Conservation (phyloP, 768 basidiomycete species). For the Tricholoma flavovirens region DNA sequence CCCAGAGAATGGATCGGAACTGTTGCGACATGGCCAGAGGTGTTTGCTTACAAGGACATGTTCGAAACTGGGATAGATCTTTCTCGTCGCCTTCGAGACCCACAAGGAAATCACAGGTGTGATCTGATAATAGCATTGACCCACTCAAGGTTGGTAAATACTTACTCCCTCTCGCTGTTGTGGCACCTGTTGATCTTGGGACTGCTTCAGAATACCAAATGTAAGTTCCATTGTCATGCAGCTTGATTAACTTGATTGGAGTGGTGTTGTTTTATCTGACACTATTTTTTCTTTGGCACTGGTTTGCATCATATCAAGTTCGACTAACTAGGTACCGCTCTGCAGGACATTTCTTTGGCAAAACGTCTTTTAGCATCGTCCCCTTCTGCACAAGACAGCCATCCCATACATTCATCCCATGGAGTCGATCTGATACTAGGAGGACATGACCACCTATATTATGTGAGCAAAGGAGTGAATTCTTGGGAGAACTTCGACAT, state of each 20-base stretch:
- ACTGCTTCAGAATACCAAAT: slow-evolving; percentile 38
- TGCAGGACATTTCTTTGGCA: slow-evolving; percentile 66
- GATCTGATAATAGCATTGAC: slow-evolving; percentile 85
- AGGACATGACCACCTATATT: slow-evolving; percentile 88
- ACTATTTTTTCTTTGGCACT: no score
- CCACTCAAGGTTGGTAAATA: slow-evolving; percentile 58
- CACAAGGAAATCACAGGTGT: slow-evolving; percentile 59
- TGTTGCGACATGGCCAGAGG: slow-evolving; percentile 78
- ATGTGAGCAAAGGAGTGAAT: slow-evolving; percentile 57
- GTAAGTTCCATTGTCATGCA: slow-evolving; percentile 24
- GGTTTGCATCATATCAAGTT: no score
- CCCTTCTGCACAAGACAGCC: slow-evolving; percentile 41
- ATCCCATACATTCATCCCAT: slow-evolving; percentile 46
- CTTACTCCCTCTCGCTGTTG: neutral
- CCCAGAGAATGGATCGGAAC: slow-evolving; percentile 90
- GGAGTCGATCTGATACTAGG: slow-evolving; percentile 83
- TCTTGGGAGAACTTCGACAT: slow-evolving; percentile 64
- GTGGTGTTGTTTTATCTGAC: no score
- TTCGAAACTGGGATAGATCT: slow-evolving; percentile 62
- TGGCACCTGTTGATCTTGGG: neutral
- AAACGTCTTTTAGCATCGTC: slow-evolving; percentile 59
- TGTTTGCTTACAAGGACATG: slow-evolving; percentile 77
- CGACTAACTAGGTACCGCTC: no score
- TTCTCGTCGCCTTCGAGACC: slow-evolving; percentile 69
- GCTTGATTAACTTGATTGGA: neutral